A percentile compares a stretch with the other conserved stretches of the same genome.
phyloP scores from a whole-genome alignment of 2,329 filamentous ascomycete species.

The Nigrograna mackinnonii region DNA sequence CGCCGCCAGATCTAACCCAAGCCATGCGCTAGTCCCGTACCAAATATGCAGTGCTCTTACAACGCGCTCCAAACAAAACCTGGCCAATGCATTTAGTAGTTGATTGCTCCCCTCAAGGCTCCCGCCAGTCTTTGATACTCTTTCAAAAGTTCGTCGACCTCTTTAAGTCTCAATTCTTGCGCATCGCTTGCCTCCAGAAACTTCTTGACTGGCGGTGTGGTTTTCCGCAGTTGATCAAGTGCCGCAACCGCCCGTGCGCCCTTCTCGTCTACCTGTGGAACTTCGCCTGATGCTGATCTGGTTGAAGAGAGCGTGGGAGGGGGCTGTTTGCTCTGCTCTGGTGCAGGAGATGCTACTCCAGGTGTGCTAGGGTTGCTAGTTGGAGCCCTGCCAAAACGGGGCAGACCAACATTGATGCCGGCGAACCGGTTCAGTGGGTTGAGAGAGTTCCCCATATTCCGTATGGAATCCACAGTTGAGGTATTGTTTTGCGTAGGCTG shows the following conservation, averaged over 20 bases:
- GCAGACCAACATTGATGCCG: slow-evolving; percentile 72
- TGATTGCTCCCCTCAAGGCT: slow-evolving; percentile 47
- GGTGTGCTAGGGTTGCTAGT: slow-evolving; percentile 46
- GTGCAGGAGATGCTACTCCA: slow-evolving; percentile 42
- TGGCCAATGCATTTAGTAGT: slow-evolving; percentile 24
- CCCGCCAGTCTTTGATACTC: slow-evolving; percentile 49
- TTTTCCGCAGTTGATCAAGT: slow-evolving; percentile 48
- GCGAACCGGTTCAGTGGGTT: slow-evolving; percentile 83
- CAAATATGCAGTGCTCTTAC: too few species aligned
- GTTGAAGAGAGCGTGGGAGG: slow-evolving; percentile 18
- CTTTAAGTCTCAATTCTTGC: slow-evolving; percentile 50
- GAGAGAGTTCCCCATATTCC: slow-evolving; percentile 76
- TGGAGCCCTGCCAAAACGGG: slow-evolving; percentile 69
- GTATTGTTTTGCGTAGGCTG: slow-evolving; percentile 37
- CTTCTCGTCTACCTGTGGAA: slow-evolving; percentile 28
- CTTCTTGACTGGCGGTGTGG: slow-evolving; percentile 49
- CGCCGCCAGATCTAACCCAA: too few species aligned
- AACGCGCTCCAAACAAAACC: too few species aligned
- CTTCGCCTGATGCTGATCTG: slow-evolving; percentile 23
- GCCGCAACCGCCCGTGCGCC: slow-evolving; percentile 46
- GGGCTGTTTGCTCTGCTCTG: slow-evolving; percentile 30
- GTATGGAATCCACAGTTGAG: slow-evolving; percentile 78
- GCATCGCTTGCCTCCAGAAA: slow-evolving; percentile 52
- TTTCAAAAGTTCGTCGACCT: slow-evolving; percentile 51
- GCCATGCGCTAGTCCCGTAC: too few species aligned